Conservation (phyloP, 2,329 filamentous ascomycete genomes). For the Xylariomycetidae sp. region DNA sequence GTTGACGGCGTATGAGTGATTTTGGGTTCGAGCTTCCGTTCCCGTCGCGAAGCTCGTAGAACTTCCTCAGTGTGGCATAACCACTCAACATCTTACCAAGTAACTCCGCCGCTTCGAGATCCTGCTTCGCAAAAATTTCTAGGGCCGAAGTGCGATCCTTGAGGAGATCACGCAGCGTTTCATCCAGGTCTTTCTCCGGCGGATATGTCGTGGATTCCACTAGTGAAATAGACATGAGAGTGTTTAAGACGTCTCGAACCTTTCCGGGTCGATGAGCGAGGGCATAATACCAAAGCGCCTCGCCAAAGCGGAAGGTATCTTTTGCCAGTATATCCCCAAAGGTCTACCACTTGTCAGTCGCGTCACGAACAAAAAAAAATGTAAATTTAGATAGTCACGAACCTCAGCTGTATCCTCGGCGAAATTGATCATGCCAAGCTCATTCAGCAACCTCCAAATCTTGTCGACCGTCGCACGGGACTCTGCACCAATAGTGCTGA, state of each 20-base stretch:
- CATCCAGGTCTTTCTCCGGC: conserved; percentile 65
- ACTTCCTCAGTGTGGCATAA: conserved; percentile 85
- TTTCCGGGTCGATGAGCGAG: conserved; percentile 74
- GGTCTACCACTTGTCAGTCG: conserved; percentile 50
- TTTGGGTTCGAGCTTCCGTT: conserved; percentile 30
- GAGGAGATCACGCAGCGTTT: conserved; percentile 65
- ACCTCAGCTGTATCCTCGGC: conserved; percentile 81
- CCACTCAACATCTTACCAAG: conserved; percentile 84
- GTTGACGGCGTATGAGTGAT: conserved; percentile 58
- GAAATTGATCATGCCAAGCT: conserved; percentile 72
- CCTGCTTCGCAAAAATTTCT: conserved; percentile 65
- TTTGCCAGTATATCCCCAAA: conserved; percentile 76
- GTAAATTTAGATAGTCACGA: conserved; percentile 26
- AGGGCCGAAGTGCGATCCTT: conserved; percentile 68
- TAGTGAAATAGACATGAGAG: conserved; percentile 82
- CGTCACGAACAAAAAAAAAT: background rate
- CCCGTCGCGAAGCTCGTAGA: conserved; percentile 83
- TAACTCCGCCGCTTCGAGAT: conserved; percentile 76
- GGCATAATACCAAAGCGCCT: conserved; percentile 86
- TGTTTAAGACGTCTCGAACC: conserved; percentile 79
- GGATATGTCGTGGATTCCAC: conserved; percentile 82
- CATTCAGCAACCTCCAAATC: conserved; percentile 72
- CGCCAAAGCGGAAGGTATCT: conserved; percentile 73
- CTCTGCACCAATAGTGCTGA: conserved; percentile 59
- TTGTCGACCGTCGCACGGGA: conserved; percentile 73